A percentile compares a stretch with the other conserved stretches of the same genome.
Conservation (phyloP, 1,139 yeast species). For the Neolecta irregularis region DNA sequence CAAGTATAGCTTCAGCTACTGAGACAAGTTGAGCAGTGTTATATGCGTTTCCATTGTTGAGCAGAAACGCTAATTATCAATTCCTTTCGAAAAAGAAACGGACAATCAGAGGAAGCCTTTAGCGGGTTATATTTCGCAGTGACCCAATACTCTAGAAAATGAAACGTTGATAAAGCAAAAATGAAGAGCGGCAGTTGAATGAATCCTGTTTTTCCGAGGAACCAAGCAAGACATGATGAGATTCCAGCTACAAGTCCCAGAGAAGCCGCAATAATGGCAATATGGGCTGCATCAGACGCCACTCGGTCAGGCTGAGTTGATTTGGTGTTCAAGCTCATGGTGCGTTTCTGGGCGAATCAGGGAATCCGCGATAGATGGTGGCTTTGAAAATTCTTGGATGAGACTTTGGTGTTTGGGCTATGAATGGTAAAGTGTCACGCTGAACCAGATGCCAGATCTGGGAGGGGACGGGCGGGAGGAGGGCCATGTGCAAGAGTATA, state of each 20-base stretch:
- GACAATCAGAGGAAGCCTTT: slow-evolving; percentile 47
- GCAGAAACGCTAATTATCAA: slow-evolving; percentile 36
- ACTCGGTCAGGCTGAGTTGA: too few species aligned
- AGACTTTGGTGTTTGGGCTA: too few species aligned
- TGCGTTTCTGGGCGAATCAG: too few species aligned
- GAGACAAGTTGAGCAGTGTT: slow-evolving; percentile 47
- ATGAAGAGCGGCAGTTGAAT: slow-evolving; percentile 35
- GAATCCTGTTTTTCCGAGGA: slow-evolving; percentile 4
- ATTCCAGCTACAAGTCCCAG: slow-evolving; percentile 17
- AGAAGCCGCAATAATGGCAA: slow-evolving; percentile 16
- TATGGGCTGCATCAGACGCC: slow-evolving; percentile 11
- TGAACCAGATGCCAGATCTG: too few species aligned
- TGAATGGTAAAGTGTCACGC: too few species aligned
- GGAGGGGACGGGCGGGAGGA: too few species aligned
- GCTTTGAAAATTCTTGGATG: too few species aligned
- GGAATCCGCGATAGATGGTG: too few species aligned
- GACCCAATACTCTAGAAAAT: slow-evolving; percentile 60
- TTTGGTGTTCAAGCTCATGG: too few species aligned
- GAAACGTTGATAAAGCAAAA: slow-evolving; percentile 44
- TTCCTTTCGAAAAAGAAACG: not conserved
- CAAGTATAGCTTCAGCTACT: slow-evolving; percentile 33
- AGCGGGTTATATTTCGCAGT: slow-evolving; percentile 60
- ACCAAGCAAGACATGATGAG: slow-evolving; percentile 8
- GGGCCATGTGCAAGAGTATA: too few species aligned
- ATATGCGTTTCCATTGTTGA: slow-evolving; percentile 55